phyloP scores from a whole-genome alignment of 1,139 yeast species.

The Saccharomyces hybrid region DNA sequence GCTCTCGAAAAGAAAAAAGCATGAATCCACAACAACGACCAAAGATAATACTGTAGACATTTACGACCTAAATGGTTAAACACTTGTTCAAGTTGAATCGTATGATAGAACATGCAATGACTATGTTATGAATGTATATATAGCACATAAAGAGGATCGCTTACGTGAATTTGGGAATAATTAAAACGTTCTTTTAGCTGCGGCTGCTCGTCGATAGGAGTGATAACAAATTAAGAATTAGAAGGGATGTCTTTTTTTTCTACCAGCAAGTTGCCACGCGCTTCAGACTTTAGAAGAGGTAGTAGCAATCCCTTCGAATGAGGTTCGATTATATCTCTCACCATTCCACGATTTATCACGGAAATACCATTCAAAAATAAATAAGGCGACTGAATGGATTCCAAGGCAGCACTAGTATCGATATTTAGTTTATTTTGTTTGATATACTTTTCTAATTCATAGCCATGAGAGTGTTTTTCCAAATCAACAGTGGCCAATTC shows the following conservation, averaged over 20 bases:
- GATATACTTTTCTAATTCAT: slow-evolving; percentile 44
- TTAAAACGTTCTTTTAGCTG: not conserved
- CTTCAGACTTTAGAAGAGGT: slow-evolving; percentile 12
- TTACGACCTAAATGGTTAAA: not conserved
- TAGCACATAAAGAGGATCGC: not conserved
- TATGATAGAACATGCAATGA: not conserved
- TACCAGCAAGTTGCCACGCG: slow-evolving; percentile 16
- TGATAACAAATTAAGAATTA: slow-evolving; percentile 11
- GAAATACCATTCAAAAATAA: slow-evolving; percentile 24
- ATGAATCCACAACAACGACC: not conserved
- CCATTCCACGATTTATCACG: slow-evolving; percentile 14
- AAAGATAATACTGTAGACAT: not conserved
- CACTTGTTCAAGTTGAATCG: not conserved
- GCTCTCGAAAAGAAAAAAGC: not conserved
- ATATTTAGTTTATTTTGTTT: slow-evolving; percentile 6
- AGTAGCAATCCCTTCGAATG: slow-evolving; percentile 13
- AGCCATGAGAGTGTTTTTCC: slow-evolving; percentile 56
- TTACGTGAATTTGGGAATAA: not conserved
- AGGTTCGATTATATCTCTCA: slow-evolving; percentile 11
- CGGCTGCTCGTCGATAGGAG: not conserved
- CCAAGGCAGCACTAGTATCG: slow-evolving; percentile 2
- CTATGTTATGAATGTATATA: not conserved
- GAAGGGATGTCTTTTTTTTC: slow-evolving; percentile 19
- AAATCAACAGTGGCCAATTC: slow-evolving; percentile 61
- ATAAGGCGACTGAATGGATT: slow-evolving; percentile 12